Evolutionary conservation across 108 stramenopile species (phyloP), one percentile per base, ranked within the genome.

Genomic region (Aurantiochytrium sp.): DNA sequence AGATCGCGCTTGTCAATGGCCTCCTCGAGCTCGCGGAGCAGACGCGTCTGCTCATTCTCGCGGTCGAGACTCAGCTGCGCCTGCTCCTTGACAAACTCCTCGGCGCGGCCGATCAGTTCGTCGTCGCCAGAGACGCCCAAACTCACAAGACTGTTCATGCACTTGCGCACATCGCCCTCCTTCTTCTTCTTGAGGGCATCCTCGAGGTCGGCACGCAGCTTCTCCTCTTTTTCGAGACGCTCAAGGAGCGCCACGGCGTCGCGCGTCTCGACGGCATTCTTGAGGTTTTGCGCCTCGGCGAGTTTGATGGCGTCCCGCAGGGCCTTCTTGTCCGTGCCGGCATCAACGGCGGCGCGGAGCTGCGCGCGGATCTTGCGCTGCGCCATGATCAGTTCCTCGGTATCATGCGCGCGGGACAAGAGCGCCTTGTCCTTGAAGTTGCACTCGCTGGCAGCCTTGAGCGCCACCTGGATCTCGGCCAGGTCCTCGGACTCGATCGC

Each of bases 111-210:
- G 5, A 44, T 5, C 23, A 21, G 60, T 4, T 5, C 19, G 72
- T 88, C n/a, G 64, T 69, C 64, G 29, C n/a, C 28, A 8, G 43
- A 5, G 5, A 73, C 76, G 19, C 89, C 35, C 76, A 90, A 23
- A 23, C 19, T 92, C 90, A 93, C 94, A 19, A 94, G 92, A 4
- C 93, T 89, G 44, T 93, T 57, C 93, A 91, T 89, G n/a, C 16
- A 28, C 83, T 88, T 28, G 57, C 58, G 21, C 18, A 90, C 49
- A 45, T 29, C 8, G 18, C 16, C 3, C 19, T 25, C 51, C 0
- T 47, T 53, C 44, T 60, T 58, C 28, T 88, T 14, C 59, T 2
- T 42, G 42, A 25, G 35, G 1, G 76, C 76, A 6, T 25, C 12
- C 76, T 83, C 76, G 10, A 53, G 49, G 18, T 83, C n/a, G 76